These are phyloP conservation scores for Rhizophagus sp. DNA, from an alignment of 192 early-diverging fungal genomes.

Conservation along the genomic window DNA sequence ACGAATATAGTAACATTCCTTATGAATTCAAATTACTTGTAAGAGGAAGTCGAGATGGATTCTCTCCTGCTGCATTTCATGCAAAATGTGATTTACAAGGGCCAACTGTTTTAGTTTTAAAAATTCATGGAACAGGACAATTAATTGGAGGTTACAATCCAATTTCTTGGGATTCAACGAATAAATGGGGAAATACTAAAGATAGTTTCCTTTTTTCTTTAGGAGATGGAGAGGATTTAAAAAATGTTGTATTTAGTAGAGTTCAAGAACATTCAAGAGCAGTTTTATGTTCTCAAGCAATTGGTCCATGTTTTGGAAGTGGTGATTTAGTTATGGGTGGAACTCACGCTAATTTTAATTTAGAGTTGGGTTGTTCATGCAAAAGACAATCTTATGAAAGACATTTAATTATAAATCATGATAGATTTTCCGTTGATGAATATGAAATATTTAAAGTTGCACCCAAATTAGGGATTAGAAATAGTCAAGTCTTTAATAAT, in stretches of 20 bases:
- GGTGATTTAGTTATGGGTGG: constrained; percentile 30
- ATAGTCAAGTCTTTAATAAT: not conserved
- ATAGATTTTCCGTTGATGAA: constrained; percentile 23
- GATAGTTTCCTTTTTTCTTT: constrained; percentile 27
- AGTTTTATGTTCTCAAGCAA: constrained; percentile 19
- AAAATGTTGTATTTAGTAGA: not conserved
- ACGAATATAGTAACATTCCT: constrained; percentile 7
- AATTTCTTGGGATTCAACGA: constrained; percentile 20
- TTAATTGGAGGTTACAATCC: constrained; percentile 24
- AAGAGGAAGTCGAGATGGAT: constrained; percentile 19
- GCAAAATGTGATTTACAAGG: constrained; percentile 13
- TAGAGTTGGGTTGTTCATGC: constrained; percentile 22
- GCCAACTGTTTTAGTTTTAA: constrained; percentile 3
- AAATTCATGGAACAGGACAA: constrained; percentile 19
- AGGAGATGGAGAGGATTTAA: constrained; percentile 14
- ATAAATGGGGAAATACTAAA: constrained; percentile 22
- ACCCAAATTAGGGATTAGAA: not conserved
- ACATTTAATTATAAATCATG: constrained; percentile 1
- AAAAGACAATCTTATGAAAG: constrained; percentile 23
- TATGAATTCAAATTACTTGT: constrained; percentile 17
- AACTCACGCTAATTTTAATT: constrained; percentile 6
- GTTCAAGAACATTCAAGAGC: constrained; percentile 15
- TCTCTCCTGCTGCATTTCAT: constrained; percentile 6
- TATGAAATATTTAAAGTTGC: constrained; percentile 24
- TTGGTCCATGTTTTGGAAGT: constrained; percentile 25